Conservation (phyloP, 129 eudicot species). For the Flaveria trinervia region DNA sequence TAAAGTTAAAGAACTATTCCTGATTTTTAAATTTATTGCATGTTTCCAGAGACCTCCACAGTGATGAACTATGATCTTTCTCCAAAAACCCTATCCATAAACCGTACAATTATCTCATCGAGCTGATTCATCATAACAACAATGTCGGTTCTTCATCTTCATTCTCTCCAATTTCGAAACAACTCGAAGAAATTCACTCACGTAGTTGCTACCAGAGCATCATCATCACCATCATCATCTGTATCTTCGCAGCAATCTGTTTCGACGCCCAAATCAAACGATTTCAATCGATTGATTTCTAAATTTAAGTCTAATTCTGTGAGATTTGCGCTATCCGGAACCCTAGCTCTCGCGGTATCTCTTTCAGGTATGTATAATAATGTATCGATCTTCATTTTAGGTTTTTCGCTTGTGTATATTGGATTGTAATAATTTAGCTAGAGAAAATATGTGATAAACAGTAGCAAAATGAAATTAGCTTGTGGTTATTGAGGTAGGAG, state of each 20-base stretch:
- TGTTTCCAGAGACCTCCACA: constrained; percentile 25
- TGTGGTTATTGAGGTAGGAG: not conserved
- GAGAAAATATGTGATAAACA: too few relatives aligned
- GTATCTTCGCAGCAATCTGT: constrained; percentile 33
- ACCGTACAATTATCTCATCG: not conserved
- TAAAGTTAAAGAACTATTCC: constrained; percentile 17
- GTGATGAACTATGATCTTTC: constrained; percentile 4
- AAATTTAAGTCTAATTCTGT: constrained; percentile 49
- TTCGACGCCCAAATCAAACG: constrained; percentile 21
- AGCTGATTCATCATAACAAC: constrained; percentile 3
- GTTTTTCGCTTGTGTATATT: not conserved
- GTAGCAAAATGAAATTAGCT: not conserved
- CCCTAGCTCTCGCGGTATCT: constrained; percentile 69
- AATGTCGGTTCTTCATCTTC: constrained; percentile 47
- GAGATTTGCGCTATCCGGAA: constrained; percentile 58
- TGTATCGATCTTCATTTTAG: constrained; percentile 5
- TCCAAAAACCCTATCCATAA: constrained; percentile 34
- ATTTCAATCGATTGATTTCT: constrained; percentile 45
- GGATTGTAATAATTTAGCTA: too few relatives aligned
- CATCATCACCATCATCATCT: constrained; percentile 19
- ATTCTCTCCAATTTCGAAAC: constrained; percentile 28
- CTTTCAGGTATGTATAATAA: constrained; percentile 54
- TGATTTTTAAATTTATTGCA: not conserved
- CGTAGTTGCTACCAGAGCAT: constrained; percentile 23
- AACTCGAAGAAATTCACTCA: constrained; percentile 3